Conservation (phyloP, 176 grass and related monocot genomes). For the Chrysopogon serrulatus region DNA sequence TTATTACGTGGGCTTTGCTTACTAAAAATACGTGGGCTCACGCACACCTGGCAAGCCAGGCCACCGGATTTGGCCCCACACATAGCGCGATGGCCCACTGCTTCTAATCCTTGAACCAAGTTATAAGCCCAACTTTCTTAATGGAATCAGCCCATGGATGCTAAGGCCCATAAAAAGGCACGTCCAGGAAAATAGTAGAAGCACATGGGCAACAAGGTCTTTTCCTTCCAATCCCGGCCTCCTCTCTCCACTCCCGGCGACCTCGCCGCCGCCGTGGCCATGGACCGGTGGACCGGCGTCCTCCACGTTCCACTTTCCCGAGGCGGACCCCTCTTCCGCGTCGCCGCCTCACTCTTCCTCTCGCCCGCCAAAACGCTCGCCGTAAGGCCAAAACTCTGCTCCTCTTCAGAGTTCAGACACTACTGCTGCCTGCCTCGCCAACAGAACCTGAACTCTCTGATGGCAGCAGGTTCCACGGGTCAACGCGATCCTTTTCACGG, state of each 20-base stretch:
- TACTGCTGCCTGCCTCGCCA: neutral
- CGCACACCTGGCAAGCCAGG: too few species aligned
- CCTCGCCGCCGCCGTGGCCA: neutral
- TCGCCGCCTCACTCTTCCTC: constrained; percentile 62
- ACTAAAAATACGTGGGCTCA: too few species aligned
- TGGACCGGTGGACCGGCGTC: constrained; percentile 71
- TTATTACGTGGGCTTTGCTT: too few species aligned
- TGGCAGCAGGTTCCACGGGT: constrained; percentile 45
- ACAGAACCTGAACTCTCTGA: neutral
- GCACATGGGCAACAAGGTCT: constrained; percentile 13
- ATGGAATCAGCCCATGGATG: neutral
- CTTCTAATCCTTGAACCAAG: neutral
- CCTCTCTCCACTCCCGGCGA: constrained; percentile 1
- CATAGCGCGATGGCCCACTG: neutral
- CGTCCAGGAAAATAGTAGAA: neutral
- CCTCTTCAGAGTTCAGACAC: neutral
- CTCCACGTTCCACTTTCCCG: constrained; percentile 37
- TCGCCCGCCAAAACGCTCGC: constrained; percentile 49
- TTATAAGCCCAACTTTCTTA: neutral
- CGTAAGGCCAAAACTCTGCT: constrained; percentile 24
- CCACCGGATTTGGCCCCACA: too few species aligned
- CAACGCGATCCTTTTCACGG: constrained; percentile 77
- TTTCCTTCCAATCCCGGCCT: neutral
- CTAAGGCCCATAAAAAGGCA: neutral
- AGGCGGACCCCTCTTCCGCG: constrained; percentile 18